These are phyloP conservation scores for Zoysia japonica DNA, from an alignment of 176 grass and related monocot species.

Conservation along the genomic window DNA sequence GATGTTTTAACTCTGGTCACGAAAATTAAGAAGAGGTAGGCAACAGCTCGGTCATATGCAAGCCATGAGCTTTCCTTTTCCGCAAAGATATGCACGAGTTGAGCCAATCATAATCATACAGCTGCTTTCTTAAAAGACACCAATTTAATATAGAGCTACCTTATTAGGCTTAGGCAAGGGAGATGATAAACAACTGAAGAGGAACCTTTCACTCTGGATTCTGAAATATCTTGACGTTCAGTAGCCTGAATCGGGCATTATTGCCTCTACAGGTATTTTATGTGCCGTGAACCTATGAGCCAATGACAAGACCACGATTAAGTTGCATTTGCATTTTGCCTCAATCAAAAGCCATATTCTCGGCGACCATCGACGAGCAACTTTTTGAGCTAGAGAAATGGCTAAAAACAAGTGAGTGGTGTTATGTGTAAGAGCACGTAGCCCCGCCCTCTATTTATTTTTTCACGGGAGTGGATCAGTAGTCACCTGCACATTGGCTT, in stretches of 20 bases:
- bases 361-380: conserved; percentile 9
- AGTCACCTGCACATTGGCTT: conserved; percentile 26
- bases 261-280: conserved; percentile 12
- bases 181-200: neutral
- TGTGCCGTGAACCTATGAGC: conserved; percentile 19
- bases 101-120: neutral
- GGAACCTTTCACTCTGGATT: conserved; percentile 14
- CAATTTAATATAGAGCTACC: neutral
- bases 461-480: conserved; percentile 33
- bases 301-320: conserved; percentile 36
- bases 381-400: neutral
- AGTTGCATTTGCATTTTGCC: conserved; percentile 26
- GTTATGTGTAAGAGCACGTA: conserved; percentile 32
- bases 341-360: conserved; percentile 28
- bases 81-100: conserved; percentile 1
- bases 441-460: neutral
- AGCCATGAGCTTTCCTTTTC: neutral
- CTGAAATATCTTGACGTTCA: conserved; percentile 22
- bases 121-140: neutral
- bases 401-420: conserved; percentile 19
- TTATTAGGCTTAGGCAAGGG: neutral
- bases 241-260: conserved; percentile 16
- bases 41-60: neutral
- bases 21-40: neutral
- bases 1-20: no score